phyloP scores from a whole-genome alignment of 768 basidiomycete genomes.

The Suillus clintonianus region DNA sequence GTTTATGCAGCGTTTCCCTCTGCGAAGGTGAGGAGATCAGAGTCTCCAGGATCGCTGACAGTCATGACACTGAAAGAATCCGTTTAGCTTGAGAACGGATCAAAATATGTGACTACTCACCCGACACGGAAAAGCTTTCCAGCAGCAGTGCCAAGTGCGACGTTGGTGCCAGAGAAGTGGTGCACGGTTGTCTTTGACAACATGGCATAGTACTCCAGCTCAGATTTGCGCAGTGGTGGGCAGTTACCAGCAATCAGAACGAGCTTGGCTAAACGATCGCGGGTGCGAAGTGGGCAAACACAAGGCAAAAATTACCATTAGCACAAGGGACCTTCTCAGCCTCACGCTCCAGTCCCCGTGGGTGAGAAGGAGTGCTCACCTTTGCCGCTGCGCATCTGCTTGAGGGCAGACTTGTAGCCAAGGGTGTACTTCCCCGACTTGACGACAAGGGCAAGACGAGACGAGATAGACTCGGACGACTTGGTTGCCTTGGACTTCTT shows the following conservation, averaged over 20 bases:
- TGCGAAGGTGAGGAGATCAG: constrained; percentile 87
- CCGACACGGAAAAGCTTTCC: constrained; percentile 99
- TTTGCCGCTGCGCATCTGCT: constrained; percentile 98
- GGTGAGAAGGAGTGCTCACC: constrained; percentile 68
- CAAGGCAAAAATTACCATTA: constrained; percentile 45
- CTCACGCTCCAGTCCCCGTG: constrained; percentile 94
- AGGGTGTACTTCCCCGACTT: constrained; percentile 98
- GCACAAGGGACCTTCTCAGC: constrained; percentile 99
- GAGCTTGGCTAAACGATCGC: constrained; percentile 76
- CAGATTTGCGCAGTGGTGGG: constrained; percentile 98
- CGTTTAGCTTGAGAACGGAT: background rate
- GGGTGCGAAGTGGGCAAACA: constrained; percentile 14
- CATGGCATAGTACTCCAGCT: constrained; percentile 99
- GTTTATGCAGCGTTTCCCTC: constrained; percentile 63
- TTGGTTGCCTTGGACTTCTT: constrained; percentile 96
- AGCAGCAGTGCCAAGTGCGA: constrained; percentile 97
- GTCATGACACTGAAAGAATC: constrained; percentile 82
- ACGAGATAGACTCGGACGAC: constrained; percentile 90
- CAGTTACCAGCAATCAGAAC: constrained; percentile 99
- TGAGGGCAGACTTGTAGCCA: constrained; percentile 97
- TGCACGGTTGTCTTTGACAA: constrained; percentile 98
- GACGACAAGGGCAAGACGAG: constrained; percentile 92
- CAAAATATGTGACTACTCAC: constrained; percentile 40
- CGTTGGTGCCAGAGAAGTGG: constrained; percentile 97
- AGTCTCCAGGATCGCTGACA: constrained; percentile 93